Conservation (phyloP, 768 basidiomycete species). For the Leccinum aurantiacum region DNA sequence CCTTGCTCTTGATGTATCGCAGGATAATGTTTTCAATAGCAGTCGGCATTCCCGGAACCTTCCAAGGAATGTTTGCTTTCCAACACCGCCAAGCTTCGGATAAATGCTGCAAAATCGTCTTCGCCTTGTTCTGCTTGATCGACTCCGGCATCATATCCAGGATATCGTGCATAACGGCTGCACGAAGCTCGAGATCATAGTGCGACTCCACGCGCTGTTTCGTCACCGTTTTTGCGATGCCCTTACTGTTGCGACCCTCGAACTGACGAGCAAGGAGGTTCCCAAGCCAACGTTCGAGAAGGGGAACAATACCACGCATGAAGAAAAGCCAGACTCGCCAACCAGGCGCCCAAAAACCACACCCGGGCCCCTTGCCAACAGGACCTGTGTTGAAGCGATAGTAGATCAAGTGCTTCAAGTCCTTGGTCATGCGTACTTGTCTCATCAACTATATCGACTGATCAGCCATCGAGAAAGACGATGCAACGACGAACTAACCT, state of each 20-base stretch:
- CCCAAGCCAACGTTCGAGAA: slow-evolving; percentile 96
- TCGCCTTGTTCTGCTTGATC: slow-evolving; percentile 99
- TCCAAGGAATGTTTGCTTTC: slow-evolving; percentile 99
- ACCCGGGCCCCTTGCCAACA: slow-evolving; percentile 98
- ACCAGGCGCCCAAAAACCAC: slow-evolving; percentile 99
- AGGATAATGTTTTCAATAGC: slow-evolving; percentile 99
- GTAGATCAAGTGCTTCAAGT: slow-evolving; percentile 96
- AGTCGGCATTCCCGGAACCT: slow-evolving; percentile 99
- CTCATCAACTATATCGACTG: slow-evolving; percentile 74
- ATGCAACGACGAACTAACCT: slow-evolving; percentile 47
- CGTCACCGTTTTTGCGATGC: slow-evolving; percentile 96
- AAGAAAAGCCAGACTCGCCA: slow-evolving; percentile 99
- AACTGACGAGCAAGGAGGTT: slow-evolving; percentile 98
- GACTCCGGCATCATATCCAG: slow-evolving; percentile 99
- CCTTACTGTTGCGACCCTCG: slow-evolving; percentile 96
- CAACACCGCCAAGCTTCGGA: slow-evolving; percentile 99
- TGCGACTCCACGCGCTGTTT: slow-evolving; percentile 99
- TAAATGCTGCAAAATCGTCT: slow-evolving; percentile 96
- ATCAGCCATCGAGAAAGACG: slow-evolving; percentile 7
- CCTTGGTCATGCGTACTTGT: slow-evolving; percentile 99
- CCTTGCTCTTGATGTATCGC: slow-evolving; percentile 98
- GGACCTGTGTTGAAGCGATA: slow-evolving; percentile 99
- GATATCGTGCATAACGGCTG: slow-evolving; percentile 99
- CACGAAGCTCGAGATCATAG: slow-evolving; percentile 94
- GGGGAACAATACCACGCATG: slow-evolving; percentile 97